Base-by-base conservation (phyloP, 805 yeast genomes). In the Kodamaea jinghongensis region DNA sequence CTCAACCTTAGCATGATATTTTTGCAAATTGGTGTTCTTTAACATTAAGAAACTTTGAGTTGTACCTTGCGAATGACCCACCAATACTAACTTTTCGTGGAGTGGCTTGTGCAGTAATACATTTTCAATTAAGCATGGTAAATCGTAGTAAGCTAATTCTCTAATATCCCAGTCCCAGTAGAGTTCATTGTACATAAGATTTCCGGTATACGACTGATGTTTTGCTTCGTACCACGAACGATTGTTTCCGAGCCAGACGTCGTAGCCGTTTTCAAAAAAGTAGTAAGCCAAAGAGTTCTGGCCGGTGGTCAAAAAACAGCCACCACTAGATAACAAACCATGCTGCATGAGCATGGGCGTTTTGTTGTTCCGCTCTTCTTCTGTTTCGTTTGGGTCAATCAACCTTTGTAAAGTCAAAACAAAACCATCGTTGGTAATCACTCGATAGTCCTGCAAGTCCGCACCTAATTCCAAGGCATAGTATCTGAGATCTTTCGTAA, bases 81-180 rank as follows among this genome's bases (percentile, higher is more conserved):
- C 72, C 15, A 91, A 60, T 0, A 83, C 71, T 6, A 90, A 50
- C 50, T 80, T 75, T 3, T 56, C 54, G 38, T 58, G 67, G 35
- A 58, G 38, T 0, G 76, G 68, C 38, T 63, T 61, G 39, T 63
- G 67, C 2, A 56, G 43, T 26, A 81, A 58, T 1, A 89, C 83
- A 40, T 74, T 72, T 26, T 81, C 76, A 6, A 90, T 70, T 61
- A 91, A 66, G 13, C 86, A 71, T 1, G 95, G 85, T 30, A 93
- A 60, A 58, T 91, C 99, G 52, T 68, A 77, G 42, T 71, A 70
- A 0, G 90, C 91, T 81, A 93, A 78, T 33, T 87, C 91, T n/a
- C 72, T 62, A 36, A 93, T 73, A 54, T 86, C 91, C 99, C 99
- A 91, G 49, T 85, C 81, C 99, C 99, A 91, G 79, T 84, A 85